phyloP scores from a whole-genome alignment of 768 basidiomycete species.

The Hortiboletus flavorubellus region DNA sequence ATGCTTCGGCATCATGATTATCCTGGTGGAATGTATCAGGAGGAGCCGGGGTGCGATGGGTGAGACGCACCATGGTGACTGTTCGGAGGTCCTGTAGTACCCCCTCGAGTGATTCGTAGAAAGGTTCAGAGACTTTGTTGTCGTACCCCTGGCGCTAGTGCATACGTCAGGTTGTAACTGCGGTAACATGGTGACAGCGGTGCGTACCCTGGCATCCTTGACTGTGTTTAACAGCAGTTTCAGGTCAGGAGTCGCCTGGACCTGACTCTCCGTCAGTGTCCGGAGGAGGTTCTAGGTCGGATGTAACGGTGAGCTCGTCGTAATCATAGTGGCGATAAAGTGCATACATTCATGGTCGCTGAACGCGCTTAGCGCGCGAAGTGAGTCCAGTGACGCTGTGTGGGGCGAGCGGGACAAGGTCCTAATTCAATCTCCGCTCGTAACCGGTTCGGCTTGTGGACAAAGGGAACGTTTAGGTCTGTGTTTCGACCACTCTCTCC shows the following conservation, averaged over 20 bases:
- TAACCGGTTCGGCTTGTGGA: not conserved
- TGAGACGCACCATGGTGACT: conserved; percentile 56
- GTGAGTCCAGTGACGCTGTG: conserved; percentile 27
- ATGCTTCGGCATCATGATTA: conserved; percentile 90
- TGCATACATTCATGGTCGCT: conserved; percentile 25
- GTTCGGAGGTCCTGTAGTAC: conserved; percentile 81
- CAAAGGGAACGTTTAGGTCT: not conserved
- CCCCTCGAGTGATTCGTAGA: conserved; percentile 92
- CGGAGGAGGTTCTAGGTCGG: conserved; percentile 75
- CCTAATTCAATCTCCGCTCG: conserved; percentile 29
- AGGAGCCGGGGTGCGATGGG: conserved; percentile 5
- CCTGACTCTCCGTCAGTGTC: conserved; percentile 77
- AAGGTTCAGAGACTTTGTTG: conserved; percentile 76
- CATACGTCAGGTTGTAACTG: conserved; percentile 17
- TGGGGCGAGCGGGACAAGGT: conserved; percentile 33
- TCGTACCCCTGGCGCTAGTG: conserved; percentile 51
- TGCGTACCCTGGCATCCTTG: conserved; percentile 82
- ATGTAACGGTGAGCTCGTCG: conserved; percentile 2
- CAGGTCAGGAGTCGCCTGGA: conserved; percentile 67
- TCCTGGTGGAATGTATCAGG: conserved; percentile 44
- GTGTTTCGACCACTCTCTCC: no score
- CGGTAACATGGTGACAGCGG: conserved; percentile 13
- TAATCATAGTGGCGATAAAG: not conserved
- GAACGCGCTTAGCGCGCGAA: conserved; percentile 30
- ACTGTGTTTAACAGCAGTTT: conserved; percentile 79